Evolutionary conservation across 495 filamentous ascomycete genomes (phyloP).

Genomic region (Podospora sp.): DNA sequence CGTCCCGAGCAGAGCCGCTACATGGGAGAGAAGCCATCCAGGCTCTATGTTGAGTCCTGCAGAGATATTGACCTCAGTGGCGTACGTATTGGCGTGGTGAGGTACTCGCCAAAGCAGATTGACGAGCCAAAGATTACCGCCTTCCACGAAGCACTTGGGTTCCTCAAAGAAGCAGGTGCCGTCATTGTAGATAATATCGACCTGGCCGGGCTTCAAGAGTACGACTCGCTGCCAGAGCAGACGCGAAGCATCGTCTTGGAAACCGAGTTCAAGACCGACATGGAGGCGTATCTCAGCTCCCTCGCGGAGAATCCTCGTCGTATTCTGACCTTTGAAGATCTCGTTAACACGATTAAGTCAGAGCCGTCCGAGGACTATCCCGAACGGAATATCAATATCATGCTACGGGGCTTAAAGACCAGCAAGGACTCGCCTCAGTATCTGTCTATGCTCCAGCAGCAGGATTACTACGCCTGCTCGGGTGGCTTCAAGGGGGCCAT

Average conservation of each 20-base stretch:
- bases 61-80: neutral
- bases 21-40: no score
- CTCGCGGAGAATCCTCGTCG: neutral
- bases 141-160: neutral
- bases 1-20: neutral
- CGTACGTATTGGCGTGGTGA: neutral
- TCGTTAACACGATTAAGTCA: neutral
- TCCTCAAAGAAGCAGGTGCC: neutral
- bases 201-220: neutral
- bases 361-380: neutral
- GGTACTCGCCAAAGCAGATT: neutral
- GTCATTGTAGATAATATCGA: neutral
- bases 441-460: neutral
- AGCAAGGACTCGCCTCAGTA: neutral
- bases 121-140: neutral
- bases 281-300: neutral
- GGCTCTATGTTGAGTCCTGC: neutral
- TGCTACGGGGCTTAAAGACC: neutral
- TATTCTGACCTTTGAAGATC: neutral
- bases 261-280: neutral
- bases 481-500: neutral
- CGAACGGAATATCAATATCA: neutral
- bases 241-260: neutral
- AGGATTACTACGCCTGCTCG: neutral
- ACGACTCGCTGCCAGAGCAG: neutral